Conservation (phyloP, 2,329 filamentous ascomycete genomes). For the Pseudogymnoascus sp. region DNA sequence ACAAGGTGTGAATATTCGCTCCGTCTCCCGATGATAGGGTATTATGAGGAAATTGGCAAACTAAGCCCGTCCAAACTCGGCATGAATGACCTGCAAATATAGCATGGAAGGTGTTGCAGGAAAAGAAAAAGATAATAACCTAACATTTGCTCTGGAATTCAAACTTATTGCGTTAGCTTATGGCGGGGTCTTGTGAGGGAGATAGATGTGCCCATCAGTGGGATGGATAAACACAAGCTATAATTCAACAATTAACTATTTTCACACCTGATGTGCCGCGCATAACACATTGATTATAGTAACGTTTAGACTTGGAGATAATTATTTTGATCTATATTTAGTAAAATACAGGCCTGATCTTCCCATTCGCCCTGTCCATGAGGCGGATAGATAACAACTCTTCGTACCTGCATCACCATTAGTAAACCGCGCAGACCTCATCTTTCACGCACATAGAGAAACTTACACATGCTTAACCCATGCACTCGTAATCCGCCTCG, state of each 20-base stretch:
- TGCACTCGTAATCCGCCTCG: slow-evolving; percentile 46
- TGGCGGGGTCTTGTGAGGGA: neutral
- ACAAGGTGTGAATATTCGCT: neutral
- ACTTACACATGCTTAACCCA: slow-evolving; percentile 50
- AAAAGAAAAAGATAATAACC: neutral
- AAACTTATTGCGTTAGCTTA: neutral
- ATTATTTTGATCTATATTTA: slow-evolving; percentile 13
- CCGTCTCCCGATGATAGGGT: neutral
- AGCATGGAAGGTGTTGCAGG: neutral
- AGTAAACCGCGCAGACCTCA: slow-evolving; percentile 36
- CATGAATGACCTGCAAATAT: neutral
- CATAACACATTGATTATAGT: neutral
- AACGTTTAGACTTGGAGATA: neutral
- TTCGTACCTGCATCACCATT: slow-evolving; percentile 20
- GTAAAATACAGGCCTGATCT: slow-evolving; percentile 38
- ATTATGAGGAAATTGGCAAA: neutral
- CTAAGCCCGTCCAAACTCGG: neutral
- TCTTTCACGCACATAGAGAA: slow-evolving; percentile 34
- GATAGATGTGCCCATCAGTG: neutral
- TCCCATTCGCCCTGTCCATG: slow-evolving; percentile 35
- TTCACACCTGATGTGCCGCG: neutral
- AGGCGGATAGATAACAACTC: slow-evolving; percentile 24
- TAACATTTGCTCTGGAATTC: neutral
- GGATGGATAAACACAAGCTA: neutral
- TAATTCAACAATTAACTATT: neutral